Percentiles rank a stretch among this genome's conserved stretches.
Conservation (phyloP, 805 yeast species). For the Brettanomyces nanus region DNA sequence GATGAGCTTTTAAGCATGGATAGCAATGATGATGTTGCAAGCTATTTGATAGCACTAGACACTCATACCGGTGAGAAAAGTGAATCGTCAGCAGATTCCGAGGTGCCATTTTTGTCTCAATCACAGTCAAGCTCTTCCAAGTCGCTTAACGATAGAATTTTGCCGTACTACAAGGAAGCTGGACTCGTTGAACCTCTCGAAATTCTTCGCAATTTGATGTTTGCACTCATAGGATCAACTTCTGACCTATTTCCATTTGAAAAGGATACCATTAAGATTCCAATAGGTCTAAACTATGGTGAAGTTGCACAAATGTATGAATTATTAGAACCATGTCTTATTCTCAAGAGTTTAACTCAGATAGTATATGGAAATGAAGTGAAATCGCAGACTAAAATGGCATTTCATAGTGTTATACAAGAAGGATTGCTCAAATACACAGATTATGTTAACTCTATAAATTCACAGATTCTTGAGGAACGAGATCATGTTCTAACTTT, state of each 20-base stretch:
- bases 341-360: not conserved
- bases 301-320: constrained; percentile 6
- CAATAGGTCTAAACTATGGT: constrained; percentile 21
- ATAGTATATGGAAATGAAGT: not conserved
- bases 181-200: constrained; percentile 22
- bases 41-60: constrained; percentile 17
- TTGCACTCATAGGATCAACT: constrained; percentile 50
- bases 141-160: not conserved
- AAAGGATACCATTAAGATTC: constrained; percentile 32
- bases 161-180: not conserved
- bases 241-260: constrained; percentile 43
- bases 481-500: not conserved
- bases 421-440: constrained; percentile 4
- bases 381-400: not conserved
- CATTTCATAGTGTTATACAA: constrained; percentile 4
- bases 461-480: constrained; percentile 1
- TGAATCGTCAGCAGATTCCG: too few species aligned
- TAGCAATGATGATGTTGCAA: constrained; percentile 13
- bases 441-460: constrained; percentile 2
- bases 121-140: not conserved
- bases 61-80: constrained; percentile 5
- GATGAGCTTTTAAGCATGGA: constrained; percentile 13
- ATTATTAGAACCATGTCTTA: constrained; percentile 6
- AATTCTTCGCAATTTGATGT: constrained; percentile 38
- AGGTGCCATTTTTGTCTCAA: not conserved